These are phyloP conservation scores for Phytophthora colocasiae DNA, from an alignment of 352 stramenopile genomes.

Conservation along the genomic window DNA sequence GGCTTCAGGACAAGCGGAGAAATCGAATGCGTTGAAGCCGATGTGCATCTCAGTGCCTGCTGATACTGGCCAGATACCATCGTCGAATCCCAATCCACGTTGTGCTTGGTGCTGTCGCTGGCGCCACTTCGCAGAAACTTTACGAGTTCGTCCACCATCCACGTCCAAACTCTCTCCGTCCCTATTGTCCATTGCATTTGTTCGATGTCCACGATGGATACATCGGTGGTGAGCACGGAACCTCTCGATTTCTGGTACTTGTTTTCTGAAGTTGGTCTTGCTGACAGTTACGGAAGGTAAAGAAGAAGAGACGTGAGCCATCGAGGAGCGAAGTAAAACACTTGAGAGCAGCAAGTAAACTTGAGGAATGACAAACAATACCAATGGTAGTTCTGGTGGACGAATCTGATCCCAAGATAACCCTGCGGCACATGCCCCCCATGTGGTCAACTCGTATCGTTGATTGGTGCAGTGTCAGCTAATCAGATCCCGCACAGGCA, in stretches of 20 bases:
- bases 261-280: background rate
- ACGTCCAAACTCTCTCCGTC: background rate
- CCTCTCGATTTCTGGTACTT: background rate
- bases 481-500: background rate
- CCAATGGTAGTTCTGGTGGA: background rate
- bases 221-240: background rate
- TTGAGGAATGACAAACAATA: background rate
- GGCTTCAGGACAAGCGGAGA: background rate
- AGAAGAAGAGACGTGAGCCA: background rate
- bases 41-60: background rate
- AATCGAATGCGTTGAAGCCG: background rate
- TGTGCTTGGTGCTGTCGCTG: background rate
- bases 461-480: background rate
- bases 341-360: background rate
- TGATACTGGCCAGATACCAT: background rate
- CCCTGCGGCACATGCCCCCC: background rate
- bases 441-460: background rate
- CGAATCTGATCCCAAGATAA: conserved; percentile 3
- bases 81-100: background rate
- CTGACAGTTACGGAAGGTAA: background rate
- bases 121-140: background rate
- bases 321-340: background rate
- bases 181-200: background rate
- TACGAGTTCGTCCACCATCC: background rate
- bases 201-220: background rate